Percentiles rank a stretch among this genome's conserved stretches.
phyloP scores from a whole-genome alignment of 2,329 filamentous ascomycete species.

The Pseudogymnoascus sp. region DNA sequence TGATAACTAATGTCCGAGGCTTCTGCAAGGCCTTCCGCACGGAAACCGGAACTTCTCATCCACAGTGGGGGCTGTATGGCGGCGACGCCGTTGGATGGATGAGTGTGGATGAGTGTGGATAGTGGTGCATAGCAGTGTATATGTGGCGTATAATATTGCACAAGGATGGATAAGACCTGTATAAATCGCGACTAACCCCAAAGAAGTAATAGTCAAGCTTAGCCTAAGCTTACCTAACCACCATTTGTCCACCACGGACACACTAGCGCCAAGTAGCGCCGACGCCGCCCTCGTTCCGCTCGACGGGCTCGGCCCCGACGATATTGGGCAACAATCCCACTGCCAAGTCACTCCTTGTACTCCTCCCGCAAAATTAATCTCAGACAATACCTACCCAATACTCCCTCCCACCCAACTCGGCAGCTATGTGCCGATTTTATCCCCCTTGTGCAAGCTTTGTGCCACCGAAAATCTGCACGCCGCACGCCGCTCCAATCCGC shows the following conservation, averaged over 20 bases:
- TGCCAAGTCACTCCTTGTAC: not conserved
- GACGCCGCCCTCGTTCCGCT: not conserved
- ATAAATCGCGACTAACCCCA: not conserved
- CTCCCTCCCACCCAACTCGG: not conserved
- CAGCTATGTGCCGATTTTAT: not conserved
- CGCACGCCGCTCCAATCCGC: not conserved
- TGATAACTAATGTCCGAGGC: not conserved
- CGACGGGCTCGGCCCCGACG: not conserved
- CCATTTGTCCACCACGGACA: not conserved
- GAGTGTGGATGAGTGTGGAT: not conserved
- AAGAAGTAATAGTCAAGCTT: not conserved
- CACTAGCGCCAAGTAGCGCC: not conserved
- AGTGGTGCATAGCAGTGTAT: not conserved
- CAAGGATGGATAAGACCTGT: not conserved
- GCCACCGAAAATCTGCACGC: not conserved
- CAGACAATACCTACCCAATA: not conserved
- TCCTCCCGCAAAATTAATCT: not conserved
- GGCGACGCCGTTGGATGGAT: not conserved
- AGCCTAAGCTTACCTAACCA: not conserved
- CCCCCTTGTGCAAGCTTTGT: not conserved
- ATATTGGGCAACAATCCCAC: not conserved
- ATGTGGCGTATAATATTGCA: not conserved
- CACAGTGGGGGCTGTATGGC: not conserved
- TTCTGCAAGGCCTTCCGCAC: not conserved
- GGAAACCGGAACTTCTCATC: not conserved